Percentiles rank a stretch among this genome's conserved stretches.
Conservation (phyloP, 176 grass and related monocot genomes). For the Avena atlantica region DNA sequence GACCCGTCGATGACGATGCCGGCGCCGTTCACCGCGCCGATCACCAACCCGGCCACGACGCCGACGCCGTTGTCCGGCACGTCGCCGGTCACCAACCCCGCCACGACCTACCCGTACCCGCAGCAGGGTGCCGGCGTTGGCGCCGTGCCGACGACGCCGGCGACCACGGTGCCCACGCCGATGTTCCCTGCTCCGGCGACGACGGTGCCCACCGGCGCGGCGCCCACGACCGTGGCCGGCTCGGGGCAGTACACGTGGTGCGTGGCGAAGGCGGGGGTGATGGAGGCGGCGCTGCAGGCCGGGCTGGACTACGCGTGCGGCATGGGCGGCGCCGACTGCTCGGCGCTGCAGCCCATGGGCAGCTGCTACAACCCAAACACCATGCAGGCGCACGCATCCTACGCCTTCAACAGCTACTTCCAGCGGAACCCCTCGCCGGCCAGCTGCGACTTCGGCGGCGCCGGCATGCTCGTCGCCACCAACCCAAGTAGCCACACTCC, state of each 20-base stretch:
- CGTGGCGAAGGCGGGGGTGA: conserved; percentile 68
- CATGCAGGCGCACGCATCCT: conserved; percentile 79
- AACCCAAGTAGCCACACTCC: conserved; percentile 67
- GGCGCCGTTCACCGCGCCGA: conserved; percentile 47
- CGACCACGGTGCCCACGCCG: conserved; percentile 49
- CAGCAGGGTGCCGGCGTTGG: conserved; percentile 32
- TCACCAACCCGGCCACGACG: conserved; percentile 69
- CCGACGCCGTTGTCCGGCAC: conserved; percentile 53
- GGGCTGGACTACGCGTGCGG: conserved; percentile 90
- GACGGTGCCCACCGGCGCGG: conserved; percentile 49
- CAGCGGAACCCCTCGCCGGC: conserved; percentile 80
- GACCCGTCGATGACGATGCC: conserved; percentile 49
- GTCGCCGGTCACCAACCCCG: conserved; percentile 74
- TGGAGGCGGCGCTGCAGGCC: conserved; percentile 57
- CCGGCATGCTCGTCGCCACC: conserved; percentile 76
- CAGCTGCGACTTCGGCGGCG: conserved; percentile 93
- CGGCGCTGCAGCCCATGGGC: conserved; percentile 78
- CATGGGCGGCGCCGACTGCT: conserved; percentile 87
- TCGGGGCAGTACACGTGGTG: conserved; percentile 74
- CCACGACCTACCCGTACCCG: conserved; percentile 61
- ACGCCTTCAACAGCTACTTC: conserved; percentile 97
- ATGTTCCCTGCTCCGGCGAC: conserved; percentile 52
- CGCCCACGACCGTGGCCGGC: conserved; percentile 44
- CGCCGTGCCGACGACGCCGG: conserved; percentile 41
- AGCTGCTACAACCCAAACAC: conserved; percentile 88